Percentiles rank a stretch among this genome's conserved stretches.
phyloP scores from a whole-genome alignment of 2,329 filamentous ascomycete genomes.

The Lanzia echinophila region DNA sequence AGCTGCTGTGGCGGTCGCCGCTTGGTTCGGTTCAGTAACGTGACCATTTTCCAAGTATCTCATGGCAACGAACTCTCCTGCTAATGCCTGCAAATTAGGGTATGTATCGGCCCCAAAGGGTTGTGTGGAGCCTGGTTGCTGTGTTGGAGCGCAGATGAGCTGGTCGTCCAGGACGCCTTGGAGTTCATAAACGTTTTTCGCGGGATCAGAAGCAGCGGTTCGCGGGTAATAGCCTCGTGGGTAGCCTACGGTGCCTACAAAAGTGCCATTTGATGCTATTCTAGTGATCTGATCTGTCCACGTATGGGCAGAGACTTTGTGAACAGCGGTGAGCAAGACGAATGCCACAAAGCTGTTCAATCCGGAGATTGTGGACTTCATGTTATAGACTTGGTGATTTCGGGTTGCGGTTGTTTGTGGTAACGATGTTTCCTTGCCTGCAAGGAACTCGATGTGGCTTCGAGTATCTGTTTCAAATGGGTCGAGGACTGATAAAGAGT shows the following conservation, averaged over 20 bases:
- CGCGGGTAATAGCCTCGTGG: slow-evolving; percentile 64
- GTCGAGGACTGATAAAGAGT: neutral
- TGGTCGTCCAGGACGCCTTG: neutral
- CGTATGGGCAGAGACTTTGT: slow-evolving; percentile 32
- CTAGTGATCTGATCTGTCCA: slow-evolving; percentile 76
- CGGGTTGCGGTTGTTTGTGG: slow-evolving; percentile 2
- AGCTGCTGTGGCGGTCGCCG: slow-evolving; percentile 16
- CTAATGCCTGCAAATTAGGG: slow-evolving; percentile 35
- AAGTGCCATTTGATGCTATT: slow-evolving; percentile 67
- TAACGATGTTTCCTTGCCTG: slow-evolving; percentile 14
- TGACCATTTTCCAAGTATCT: slow-evolving; percentile 72
- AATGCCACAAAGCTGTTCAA: slow-evolving; percentile 11
- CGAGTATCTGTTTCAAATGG: neutral
- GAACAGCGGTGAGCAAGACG: slow-evolving; percentile 13
- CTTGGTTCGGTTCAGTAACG: slow-evolving; percentile 52
- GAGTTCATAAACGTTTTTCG: slow-evolving; percentile 42
- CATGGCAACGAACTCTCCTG: slow-evolving; percentile 60
- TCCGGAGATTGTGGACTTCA: slow-evolving; percentile 3
- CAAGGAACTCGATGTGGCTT: slow-evolving; percentile 10
- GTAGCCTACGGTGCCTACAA: slow-evolving; percentile 65
- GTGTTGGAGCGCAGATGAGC: slow-evolving; percentile 30
- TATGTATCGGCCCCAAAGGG: slow-evolving; percentile 9
- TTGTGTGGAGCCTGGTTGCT: slow-evolving; percentile 34
- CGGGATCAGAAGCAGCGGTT: slow-evolving; percentile 43
- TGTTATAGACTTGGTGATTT: slow-evolving; percentile 6